These are phyloP conservation scores for Periconia macrospinosa DNA, from an alignment of 2,329 filamentous ascomycete genomes.

Conservation along the genomic window DNA sequence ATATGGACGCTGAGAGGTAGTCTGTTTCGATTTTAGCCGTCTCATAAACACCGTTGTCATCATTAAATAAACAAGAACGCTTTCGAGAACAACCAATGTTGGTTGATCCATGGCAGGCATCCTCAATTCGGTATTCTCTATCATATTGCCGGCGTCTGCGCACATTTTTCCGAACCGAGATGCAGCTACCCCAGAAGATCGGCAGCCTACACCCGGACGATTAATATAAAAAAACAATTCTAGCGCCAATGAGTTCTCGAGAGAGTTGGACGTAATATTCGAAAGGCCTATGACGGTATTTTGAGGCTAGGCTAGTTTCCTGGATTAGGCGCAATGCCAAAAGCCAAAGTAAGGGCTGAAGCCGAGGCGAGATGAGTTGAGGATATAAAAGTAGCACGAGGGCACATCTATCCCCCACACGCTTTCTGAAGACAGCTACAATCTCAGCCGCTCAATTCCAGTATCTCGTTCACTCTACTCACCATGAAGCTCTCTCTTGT, in stretches of 20 bases:
- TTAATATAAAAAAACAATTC: slow-evolving; percentile 2
- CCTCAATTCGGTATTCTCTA: background rate
- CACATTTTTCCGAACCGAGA: background rate
- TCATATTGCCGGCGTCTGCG: slow-evolving; percentile 1
- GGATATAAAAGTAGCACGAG: background rate
- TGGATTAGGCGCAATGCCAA: background rate
- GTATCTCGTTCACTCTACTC: background rate
- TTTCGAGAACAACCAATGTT: background rate
- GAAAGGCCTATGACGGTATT: background rate
- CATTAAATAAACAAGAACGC: background rate
- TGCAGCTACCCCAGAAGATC: background rate
- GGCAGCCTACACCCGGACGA: slow-evolving; percentile 1
- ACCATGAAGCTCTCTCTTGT: slow-evolving; percentile 37
- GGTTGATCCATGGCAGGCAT: background rate
- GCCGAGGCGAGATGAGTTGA: background rate
- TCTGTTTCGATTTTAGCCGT: background rate
- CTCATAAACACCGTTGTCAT: background rate
- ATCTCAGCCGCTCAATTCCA: background rate
- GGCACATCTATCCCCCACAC: background rate
- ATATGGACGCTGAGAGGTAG: background rate
- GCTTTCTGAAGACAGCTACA: background rate
- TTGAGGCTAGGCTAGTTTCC: background rate
- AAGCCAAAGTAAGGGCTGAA: background rate
- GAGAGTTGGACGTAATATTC: background rate
- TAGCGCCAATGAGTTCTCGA: background rate